Evolutionary conservation across 805 yeast species (phyloP), one percentile per base, ranked within the genome.

Genomic region (Pichia exigua): DNA sequence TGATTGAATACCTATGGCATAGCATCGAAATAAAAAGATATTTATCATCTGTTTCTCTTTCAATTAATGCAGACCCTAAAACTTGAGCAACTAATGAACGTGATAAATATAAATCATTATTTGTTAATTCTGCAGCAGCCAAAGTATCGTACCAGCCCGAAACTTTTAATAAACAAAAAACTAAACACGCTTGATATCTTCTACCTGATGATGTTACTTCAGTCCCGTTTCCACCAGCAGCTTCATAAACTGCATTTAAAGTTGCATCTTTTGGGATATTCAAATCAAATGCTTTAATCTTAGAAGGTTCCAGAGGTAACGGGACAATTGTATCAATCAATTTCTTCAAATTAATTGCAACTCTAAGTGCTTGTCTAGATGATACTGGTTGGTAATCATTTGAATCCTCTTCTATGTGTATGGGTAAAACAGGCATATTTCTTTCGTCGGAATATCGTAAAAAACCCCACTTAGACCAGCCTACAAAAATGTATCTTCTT

Each of bases 171-270:
- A 89, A 70, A 46, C 87, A 82, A 65, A 85, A 89, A 0, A 87
- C 74, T 45, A 88, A 64, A 24, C 81, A 76, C 0, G 90, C 82
- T 49, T 84, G 77, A 63, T 87, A 87, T 61, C 81, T 80, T 58
- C 75, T 71, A 0, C 83, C 72, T 1, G 83, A 73, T 0, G 83
- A 69, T 7, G n/a, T 21, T 0, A 81, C 82, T 47, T 71, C 66
- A 2, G 85, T 67, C 6, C 88, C 88, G 46, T 73, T 72, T 21
- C 95, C 96, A 11, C 95, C 95, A 20, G 95, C 95, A 7, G 95
- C 94, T 28, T 74, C 76, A 50, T 77, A 73, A 2, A 82, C 85
- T 53, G 87, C 72, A 15, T 73, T 63, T n/a, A 85, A 64, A 2
- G 86, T 86, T 18, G 73, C 72, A 3, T 72, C 72, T 54, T 79